Conservation (phyloP, 2,329 filamentous ascomycete genomes). For the Hymenoscyphus fraxineus region DNA sequence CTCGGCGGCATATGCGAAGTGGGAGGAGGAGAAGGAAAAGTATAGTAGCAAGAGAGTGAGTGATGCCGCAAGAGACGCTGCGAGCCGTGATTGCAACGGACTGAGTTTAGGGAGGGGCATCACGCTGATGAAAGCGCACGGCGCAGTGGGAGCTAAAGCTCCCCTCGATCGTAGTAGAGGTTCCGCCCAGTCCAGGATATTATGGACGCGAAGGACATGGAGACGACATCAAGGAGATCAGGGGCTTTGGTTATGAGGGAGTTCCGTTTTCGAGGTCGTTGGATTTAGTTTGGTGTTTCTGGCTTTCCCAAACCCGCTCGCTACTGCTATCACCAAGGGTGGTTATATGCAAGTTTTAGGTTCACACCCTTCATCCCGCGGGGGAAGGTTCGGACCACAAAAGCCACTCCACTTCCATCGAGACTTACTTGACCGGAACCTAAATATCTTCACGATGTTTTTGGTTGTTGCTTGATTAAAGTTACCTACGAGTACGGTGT, state of each 20-base stretch:
- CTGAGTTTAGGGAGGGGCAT: constrained; percentile 49
- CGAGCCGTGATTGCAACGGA: constrained; percentile 68
- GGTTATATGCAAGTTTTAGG: constrained; percentile 9
- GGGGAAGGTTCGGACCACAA: background rate
- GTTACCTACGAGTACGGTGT: too few species aligned
- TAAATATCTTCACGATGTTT: too few species aligned
- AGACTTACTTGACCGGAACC: too few species aligned
- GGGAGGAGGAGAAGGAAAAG: constrained; percentile 54
- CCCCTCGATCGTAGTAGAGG: constrained; percentile 8
- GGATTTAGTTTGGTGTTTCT: constrained; percentile 10
- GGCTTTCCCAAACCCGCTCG: constrained; percentile 2
- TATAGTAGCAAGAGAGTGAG: constrained; percentile 58
- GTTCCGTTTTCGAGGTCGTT: constrained; percentile 8
- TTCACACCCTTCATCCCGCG: constrained; percentile 1
- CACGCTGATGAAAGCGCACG: constrained; percentile 19
- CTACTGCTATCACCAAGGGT: background rate
- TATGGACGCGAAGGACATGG: constrained; percentile 9
- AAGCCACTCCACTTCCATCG: too few species aligned
- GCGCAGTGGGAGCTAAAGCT: constrained; percentile 18
- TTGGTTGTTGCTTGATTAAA: too few species aligned
- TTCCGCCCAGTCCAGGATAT: background rate
- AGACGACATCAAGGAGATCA: constrained; percentile 7
- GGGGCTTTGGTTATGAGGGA: background rate
- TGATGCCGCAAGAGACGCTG: constrained; percentile 61
- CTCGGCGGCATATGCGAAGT: constrained; percentile 61